Evolutionary conservation across 2,329 filamentous ascomycete species (phyloP).

Genomic region (Aspergillus latus): DNA sequence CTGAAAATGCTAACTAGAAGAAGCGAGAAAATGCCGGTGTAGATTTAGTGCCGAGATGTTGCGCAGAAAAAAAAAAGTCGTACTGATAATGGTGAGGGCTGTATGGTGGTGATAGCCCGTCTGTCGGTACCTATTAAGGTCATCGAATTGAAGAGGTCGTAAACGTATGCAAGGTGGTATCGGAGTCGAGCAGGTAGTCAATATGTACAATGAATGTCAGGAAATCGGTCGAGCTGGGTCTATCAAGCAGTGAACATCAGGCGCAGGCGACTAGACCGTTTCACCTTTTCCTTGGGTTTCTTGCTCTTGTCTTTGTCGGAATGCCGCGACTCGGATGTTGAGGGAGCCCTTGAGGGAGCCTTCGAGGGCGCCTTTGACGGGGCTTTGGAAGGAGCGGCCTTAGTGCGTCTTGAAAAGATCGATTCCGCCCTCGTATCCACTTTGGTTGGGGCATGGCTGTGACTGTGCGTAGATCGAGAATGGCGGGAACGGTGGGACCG

Average conservation of each 20-base stretch:
- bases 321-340: constrained; percentile 24
- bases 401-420: constrained; percentile 13
- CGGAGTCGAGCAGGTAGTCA: constrained; percentile 3
- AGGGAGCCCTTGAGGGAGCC: constrained; percentile 24
- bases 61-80: neutral
- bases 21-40: neutral
- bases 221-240: neutral
- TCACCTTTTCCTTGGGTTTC: constrained; percentile 36
- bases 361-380: constrained; percentile 21
- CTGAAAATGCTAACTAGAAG: neutral
- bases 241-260: constrained; percentile 36
- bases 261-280: constrained; percentile 41
- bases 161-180: constrained; percentile 2
- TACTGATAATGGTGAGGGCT: neutral
- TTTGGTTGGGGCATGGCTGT: constrained; percentile 18
- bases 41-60: neutral
- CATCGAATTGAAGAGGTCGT: neutral
- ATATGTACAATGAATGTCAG: constrained; percentile 18
- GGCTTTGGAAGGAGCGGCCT: constrained; percentile 24
- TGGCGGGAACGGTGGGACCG: constrained; percentile 35
- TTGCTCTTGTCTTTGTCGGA: constrained; percentile 28
- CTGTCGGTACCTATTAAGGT: neutral
- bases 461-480: constrained; percentile 15
- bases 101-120: neutral
- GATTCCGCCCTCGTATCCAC: constrained; percentile 21